Conservation (phyloP, 352 stramenopile species). For the Phytophthora tentaculata region DNA sequence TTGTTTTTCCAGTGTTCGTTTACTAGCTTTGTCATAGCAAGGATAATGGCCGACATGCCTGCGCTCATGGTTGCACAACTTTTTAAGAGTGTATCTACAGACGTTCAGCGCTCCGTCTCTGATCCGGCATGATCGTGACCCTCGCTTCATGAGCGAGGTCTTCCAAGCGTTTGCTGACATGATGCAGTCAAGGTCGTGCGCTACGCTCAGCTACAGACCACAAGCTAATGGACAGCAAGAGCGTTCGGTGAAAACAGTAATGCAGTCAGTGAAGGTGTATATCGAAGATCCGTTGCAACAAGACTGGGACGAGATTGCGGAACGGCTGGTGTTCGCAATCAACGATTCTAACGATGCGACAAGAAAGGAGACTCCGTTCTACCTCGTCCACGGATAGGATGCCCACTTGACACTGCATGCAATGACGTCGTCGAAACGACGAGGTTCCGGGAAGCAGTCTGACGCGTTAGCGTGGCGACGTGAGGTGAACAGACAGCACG, state of each 20-base stretch:
- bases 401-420: not conserved
- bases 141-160: not conserved
- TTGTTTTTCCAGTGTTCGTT: constrained; percentile 2
- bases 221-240: not conserved
- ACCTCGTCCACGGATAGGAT: not conserved
- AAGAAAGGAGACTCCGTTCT: not conserved
- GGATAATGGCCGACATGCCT: not conserved
- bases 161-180: not conserved
- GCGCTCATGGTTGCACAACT: not conserved
- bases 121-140: not conserved
- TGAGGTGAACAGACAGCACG: not conserved
- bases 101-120: not conserved
- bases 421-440: not conserved
- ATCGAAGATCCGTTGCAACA: not conserved
- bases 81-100: not conserved
- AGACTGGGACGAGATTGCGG: not conserved
- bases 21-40: not conserved
- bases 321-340: not conserved
- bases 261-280: not conserved
- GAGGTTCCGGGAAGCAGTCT: not conserved
- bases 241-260: not conserved
- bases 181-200: not conserved
- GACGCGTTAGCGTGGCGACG: not conserved
- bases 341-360: not conserved
- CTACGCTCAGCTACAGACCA: not conserved